These are phyloP conservation scores for Penicillium sp. DNA, from an alignment of 2,329 filamentous ascomycete genomes.

Conservation along the genomic window DNA sequence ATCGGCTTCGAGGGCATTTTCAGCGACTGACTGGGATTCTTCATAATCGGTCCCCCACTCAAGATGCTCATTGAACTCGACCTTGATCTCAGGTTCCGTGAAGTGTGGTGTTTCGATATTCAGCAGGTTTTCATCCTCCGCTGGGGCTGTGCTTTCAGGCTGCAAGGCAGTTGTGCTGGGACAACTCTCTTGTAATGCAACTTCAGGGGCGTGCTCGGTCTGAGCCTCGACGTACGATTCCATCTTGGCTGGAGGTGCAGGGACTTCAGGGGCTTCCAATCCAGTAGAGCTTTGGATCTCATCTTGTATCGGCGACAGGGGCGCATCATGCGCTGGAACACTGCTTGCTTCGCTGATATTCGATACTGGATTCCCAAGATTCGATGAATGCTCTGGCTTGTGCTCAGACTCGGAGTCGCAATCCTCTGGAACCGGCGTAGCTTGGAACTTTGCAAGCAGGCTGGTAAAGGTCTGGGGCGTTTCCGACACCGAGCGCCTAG, in stretches of 20 bases:
- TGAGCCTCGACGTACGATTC: not conserved
- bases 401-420: not conserved
- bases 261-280: not conserved
- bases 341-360: not conserved
- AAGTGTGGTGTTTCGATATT: not conserved
- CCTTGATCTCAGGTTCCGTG: not conserved
- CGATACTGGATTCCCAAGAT: not conserved
- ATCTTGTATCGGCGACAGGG: not conserved
- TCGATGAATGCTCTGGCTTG: not conserved
- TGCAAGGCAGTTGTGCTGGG: not conserved
- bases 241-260: not conserved
- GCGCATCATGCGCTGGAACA: not conserved
- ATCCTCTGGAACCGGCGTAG: conserved; percentile 17
- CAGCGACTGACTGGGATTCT: not conserved
- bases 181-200: not conserved
- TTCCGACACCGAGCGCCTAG: conserved; percentile 30
- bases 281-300: not conserved
- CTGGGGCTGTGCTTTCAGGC: not conserved
- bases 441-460: conserved; percentile 42
- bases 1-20: conserved; percentile 18
- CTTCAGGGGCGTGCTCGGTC: not conserved
- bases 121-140: not conserved
- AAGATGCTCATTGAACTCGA: not conserved
- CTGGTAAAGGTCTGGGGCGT: conserved; percentile 36
- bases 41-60: not conserved